Evolutionary conservation across 2,329 filamentous ascomycete species (phyloP).

Genomic region (Pseudogymnoascus sp.): DNA sequence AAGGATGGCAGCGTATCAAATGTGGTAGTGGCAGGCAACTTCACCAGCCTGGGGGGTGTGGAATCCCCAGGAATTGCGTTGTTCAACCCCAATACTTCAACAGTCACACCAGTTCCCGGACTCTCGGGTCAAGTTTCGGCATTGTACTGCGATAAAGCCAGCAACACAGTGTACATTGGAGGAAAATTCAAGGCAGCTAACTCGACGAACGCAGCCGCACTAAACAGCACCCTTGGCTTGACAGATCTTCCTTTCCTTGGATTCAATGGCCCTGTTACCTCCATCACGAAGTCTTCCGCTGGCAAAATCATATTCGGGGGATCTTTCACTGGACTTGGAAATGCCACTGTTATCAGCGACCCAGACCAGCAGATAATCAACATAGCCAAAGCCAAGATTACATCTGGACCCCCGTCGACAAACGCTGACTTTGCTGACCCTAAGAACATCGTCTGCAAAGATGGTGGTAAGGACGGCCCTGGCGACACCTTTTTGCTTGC

Average conservation of each 20-base stretch:
- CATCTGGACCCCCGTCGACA: constrained; percentile 53
- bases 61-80: constrained; percentile 72
- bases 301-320: constrained; percentile 90
- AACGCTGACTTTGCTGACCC: constrained; percentile 64
- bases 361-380: constrained; percentile 77
- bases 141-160: constrained; percentile 70
- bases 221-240: constrained; percentile 62
- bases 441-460: constrained; percentile 74
- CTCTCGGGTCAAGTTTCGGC: constrained; percentile 75
- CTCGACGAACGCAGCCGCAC: constrained; percentile 84
- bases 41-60: constrained; percentile 76
- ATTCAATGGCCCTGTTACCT: constrained; percentile 85
- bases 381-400: constrained; percentile 67
- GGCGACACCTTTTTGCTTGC: constrained; percentile 76
- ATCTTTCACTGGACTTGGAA: constrained; percentile 79
- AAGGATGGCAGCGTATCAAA: constrained; percentile 60
- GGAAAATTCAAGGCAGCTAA: constrained; percentile 74
- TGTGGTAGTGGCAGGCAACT: constrained; percentile 86
- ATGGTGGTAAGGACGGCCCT: constrained; percentile 54
- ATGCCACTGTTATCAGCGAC: constrained; percentile 58
- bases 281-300: constrained; percentile 71
- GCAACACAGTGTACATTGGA: constrained; percentile 80
- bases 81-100: constrained; percentile 64
- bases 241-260: constrained; percentile 80
- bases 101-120: constrained; percentile 68